Percentiles rank a stretch among this genome's conserved stretches.
These are phyloP conservation scores for Epichloe amarillans DNA, from an alignment of 2,329 filamentous ascomycete species.

Conservation along the genomic window DNA sequence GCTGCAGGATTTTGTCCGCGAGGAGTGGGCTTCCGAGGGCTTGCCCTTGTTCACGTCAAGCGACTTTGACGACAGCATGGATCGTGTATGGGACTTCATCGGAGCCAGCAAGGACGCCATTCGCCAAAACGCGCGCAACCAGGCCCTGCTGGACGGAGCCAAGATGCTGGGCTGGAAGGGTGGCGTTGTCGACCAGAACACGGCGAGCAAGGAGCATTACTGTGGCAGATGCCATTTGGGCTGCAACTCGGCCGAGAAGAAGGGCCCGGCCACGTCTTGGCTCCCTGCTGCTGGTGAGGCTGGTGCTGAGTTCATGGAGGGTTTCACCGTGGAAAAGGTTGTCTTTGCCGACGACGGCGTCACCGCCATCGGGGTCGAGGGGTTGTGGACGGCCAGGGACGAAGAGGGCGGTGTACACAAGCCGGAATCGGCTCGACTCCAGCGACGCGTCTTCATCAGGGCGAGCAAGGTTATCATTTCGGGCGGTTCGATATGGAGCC, in stretches of 20 bases:
- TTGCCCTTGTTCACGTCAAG: slow-evolving; percentile 61
- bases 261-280: slow-evolving; percentile 64
- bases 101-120: slow-evolving; percentile 55
- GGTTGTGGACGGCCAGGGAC: slow-evolving; percentile 63
- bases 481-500: slow-evolving; percentile 62
- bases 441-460: slow-evolving; percentile 54
- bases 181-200: slow-evolving; percentile 65
- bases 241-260: slow-evolving; percentile 57
- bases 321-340: slow-evolving; percentile 58
- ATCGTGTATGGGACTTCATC: slow-evolving; percentile 67
- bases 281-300: slow-evolving; percentile 66
- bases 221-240: slow-evolving; percentile 54
- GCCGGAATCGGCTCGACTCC: slow-evolving; percentile 30
- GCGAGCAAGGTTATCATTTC: slow-evolving; percentile 74
- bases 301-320: slow-evolving; percentile 74
- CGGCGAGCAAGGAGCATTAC: slow-evolving; percentile 56
- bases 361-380: slow-evolving; percentile 57
- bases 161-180: slow-evolving; percentile 60
- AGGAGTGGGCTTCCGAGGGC: slow-evolving; percentile 63
- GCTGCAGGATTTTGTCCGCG: slow-evolving; percentile 62
- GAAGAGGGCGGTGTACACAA: slow-evolving; percentile 43
- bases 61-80: slow-evolving; percentile 65
- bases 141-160: slow-evolving; percentile 60
- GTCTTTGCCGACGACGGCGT: slow-evolving; percentile 48
- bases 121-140: slow-evolving; percentile 61